These are phyloP conservation scores for Lichenothelia convexa DNA, from an alignment of 495 filamentous ascomycete species.

Conservation along the genomic window DNA sequence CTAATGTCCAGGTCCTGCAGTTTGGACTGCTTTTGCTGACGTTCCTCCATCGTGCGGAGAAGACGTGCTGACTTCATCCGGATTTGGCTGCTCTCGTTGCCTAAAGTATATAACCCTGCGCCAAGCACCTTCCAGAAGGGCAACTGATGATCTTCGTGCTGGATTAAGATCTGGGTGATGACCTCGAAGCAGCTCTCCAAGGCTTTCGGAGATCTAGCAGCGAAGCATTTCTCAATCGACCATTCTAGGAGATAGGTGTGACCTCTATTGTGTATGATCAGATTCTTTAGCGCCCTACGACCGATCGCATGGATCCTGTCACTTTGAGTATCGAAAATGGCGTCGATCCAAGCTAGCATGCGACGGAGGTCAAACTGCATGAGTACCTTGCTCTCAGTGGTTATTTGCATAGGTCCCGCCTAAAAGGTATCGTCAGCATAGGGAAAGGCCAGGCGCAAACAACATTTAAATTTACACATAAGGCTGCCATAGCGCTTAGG, in stretches of 20 bases:
- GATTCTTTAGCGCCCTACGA: slow-evolving; percentile 70
- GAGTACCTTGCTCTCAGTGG: slow-evolving; percentile 61
- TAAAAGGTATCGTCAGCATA: slow-evolving; percentile 13
- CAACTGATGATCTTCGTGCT: slow-evolving; percentile 46
- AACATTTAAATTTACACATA: slow-evolving; percentile 43
- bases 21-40: slow-evolving; percentile 68
- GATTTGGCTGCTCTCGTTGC: slow-evolving; percentile 73
- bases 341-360: slow-evolving; percentile 86
- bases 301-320: slow-evolving; percentile 89
- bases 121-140: slow-evolving; percentile 81
- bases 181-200: slow-evolving; percentile 93
- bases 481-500: slow-evolving; percentile 82
- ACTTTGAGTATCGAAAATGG: slow-evolving; percentile 75
- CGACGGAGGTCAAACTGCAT: slow-evolving; percentile 81
- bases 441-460: slow-evolving; percentile 1
- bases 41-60: slow-evolving; percentile 64
- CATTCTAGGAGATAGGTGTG: slow-evolving; percentile 67
- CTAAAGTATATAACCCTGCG: slow-evolving; percentile 75
- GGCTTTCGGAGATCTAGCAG: slow-evolving; percentile 55
- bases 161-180: slow-evolving; percentile 66
- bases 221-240: slow-evolving; percentile 77
- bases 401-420: slow-evolving; percentile 75
- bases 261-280: slow-evolving; percentile 78
- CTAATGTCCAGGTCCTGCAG: slow-evolving; percentile 96
- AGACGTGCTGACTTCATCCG: slow-evolving; percentile 76